These are phyloP conservation scores for Camillea tinctor DNA, from an alignment of 2,329 filamentous ascomycete species.

Conservation along the genomic window DNA sequence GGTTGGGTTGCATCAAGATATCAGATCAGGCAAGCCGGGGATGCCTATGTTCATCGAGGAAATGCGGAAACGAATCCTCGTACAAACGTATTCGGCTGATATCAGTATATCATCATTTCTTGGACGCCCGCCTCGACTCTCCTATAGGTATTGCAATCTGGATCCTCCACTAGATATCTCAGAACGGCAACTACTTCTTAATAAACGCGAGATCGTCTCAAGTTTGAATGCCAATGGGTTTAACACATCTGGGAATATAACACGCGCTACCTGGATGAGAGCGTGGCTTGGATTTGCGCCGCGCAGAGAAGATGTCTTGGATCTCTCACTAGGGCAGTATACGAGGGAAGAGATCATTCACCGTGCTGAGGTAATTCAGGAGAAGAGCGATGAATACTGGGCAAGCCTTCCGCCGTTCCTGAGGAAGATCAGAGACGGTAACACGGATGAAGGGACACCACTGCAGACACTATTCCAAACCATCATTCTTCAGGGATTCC, in stretches of 20 bases:
- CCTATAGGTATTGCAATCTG: slow-evolving; percentile 33
- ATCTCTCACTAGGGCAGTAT: slow-evolving; percentile 33
- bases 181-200: slow-evolving; percentile 25
- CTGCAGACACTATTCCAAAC: slow-evolving; percentile 25
- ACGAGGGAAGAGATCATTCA: slow-evolving; percentile 31
- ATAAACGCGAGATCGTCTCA: slow-evolving; percentile 25
- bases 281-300: slow-evolving; percentile 26
- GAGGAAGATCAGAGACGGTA: slow-evolving; percentile 19
- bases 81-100: slow-evolving; percentile 29
- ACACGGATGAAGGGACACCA: slow-evolving; percentile 18
- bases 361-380: slow-evolving; percentile 25
- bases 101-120: slow-evolving; percentile 32
- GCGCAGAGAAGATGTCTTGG: slow-evolving; percentile 35
- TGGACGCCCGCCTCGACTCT: slow-evolving; percentile 34
- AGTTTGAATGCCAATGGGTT: slow-evolving; percentile 31
- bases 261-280: slow-evolving; percentile 26
- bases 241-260: slow-evolving; percentile 22
- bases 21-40: slow-evolving; percentile 24
- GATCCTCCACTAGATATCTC: slow-evolving; percentile 30
- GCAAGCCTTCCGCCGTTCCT: slow-evolving; percentile 27
- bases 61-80: slow-evolving; percentile 27
- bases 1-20: slow-evolving; percentile 34
- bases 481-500: slow-evolving; percentile 23
- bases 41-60: slow-evolving; percentile 35
- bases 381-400: slow-evolving; percentile 24